Percentiles rank a stretch among this genome's conserved stretches.
phyloP scores from a whole-genome alignment of 169 alveolate genomes.

The Babesia bovis region DNA sequence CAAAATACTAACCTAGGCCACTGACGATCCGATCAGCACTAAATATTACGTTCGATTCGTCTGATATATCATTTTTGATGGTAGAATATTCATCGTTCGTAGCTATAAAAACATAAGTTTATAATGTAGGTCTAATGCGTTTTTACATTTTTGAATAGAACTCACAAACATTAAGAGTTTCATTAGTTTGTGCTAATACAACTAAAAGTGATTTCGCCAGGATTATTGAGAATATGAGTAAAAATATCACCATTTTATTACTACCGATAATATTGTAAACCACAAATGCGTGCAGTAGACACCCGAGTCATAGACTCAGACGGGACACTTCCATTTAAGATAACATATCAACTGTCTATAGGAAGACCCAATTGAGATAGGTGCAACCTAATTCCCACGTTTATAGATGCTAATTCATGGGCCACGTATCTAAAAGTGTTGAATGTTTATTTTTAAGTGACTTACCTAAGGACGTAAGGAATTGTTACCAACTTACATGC shows the following conservation, averaged over 20 bases:
- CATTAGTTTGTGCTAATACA: too few relatives aligned
- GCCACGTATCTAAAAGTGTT: conserved; percentile 65
- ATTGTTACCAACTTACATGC: conserved; percentile 63
- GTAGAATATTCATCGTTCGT: too few relatives aligned
- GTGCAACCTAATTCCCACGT: conserved; percentile 62
- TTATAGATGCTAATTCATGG: conserved; percentile 64
- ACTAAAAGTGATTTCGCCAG: too few relatives aligned
- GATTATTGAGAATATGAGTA: too few relatives aligned
- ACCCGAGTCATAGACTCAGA: neutral
- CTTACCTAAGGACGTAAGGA: conserved; percentile 66
- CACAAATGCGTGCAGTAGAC: conserved; percentile 18
- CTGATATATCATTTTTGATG: neutral
- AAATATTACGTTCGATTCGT: conserved; percentile 20
- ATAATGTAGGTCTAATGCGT: too few relatives aligned
- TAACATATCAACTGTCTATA: neutral
- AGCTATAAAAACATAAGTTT: too few relatives aligned
- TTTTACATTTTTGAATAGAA: too few relatives aligned
- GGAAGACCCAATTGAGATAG: conserved; percentile 60
- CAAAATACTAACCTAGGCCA: conserved; percentile 40
- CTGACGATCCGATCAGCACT: conserved; percentile 50
- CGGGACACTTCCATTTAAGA: neutral
- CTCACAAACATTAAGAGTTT: too few relatives aligned
- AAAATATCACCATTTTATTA: too few relatives aligned
- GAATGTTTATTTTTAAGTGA: neutral
- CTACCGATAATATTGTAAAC: too few relatives aligned